Conservation (phyloP, 306 rosid genomes). For the Castanea mollissima region DNA sequence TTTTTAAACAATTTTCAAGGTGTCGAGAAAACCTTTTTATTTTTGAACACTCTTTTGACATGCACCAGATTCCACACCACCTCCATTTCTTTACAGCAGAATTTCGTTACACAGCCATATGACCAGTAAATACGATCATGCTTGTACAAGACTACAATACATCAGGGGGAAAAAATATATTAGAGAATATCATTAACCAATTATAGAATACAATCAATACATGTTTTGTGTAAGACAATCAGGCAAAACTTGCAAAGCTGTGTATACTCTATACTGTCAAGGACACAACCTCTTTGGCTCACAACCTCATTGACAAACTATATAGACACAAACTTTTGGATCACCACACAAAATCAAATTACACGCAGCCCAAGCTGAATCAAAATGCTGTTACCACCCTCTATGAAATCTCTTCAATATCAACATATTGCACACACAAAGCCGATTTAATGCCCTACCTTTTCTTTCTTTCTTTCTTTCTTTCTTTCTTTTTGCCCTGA, state of each 20-base stretch:
- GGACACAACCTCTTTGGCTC: neutral
- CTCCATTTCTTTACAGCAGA: neutral
- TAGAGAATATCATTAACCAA: neutral
- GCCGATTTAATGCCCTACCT: slow-evolving; percentile 29
- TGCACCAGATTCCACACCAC: neutral
- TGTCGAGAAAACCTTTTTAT: neutral
- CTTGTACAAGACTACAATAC: neutral
- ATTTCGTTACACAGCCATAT: neutral
- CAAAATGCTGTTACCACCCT: slow-evolving; percentile 9
- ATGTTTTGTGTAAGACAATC: slow-evolving; percentile 13
- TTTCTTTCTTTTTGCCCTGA: neutral
- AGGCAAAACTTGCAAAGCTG: slow-evolving; percentile 20
- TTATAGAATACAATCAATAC: slow-evolving; percentile 1
- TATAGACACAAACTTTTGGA: slow-evolving; percentile 27
- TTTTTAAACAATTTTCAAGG: no score
- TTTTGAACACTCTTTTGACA: neutral
- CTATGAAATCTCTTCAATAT: slow-evolving; percentile 24
- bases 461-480: neutral
- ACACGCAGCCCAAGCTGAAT: slow-evolving; percentile 21
- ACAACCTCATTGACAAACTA: slow-evolving; percentile 18
- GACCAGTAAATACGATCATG: neutral
- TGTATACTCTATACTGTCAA: neutral
- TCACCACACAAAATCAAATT: slow-evolving; percentile 29
- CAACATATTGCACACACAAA: slow-evolving; percentile 41
- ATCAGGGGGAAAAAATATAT: neutral